Evolutionary conservation across 306 rosid species (phyloP).

Genomic region (Alnus glutinosa): DNA sequence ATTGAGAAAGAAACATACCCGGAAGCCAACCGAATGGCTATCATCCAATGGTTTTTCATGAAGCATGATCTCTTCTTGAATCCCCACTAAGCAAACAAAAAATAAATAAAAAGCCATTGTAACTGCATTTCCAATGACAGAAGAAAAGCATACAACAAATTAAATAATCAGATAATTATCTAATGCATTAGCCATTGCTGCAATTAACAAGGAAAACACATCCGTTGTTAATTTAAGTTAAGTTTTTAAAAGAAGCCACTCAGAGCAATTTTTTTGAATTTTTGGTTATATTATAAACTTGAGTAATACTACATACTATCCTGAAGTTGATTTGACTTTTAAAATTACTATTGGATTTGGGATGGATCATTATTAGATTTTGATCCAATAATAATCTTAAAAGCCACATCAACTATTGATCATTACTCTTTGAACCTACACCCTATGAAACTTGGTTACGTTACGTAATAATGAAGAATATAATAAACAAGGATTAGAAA

Average conservation of each 20-base stretch:
- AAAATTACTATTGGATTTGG: too few species aligned
- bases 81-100: conserved; percentile 70
- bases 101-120: conserved; percentile 1
- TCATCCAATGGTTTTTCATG: conserved; percentile 77
- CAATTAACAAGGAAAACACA: not conserved
- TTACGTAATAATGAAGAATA: not conserved
- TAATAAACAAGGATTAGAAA: not conserved
- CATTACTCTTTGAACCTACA: not conserved
- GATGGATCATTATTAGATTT: too few species aligned
- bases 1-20: conserved; percentile 54
- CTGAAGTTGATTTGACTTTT: too few species aligned
- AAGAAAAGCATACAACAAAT: not conserved
- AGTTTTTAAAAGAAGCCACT: not conserved
- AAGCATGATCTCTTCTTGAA: conserved; percentile 67
- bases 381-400: too few species aligned
- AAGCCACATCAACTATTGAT: too few species aligned
- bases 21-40: conserved; percentile 68
- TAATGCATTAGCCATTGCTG: not conserved
- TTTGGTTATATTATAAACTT: not conserved
- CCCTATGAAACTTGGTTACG: not conserved
- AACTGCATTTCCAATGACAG: conserved; percentile 4
- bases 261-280: not conserved
- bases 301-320: too few species aligned
- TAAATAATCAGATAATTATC: not conserved
- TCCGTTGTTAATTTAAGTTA: not conserved